Base-by-base conservation (phyloP, 2,329 filamentous ascomycete species). In the Coniochaeta sp. region DNA sequence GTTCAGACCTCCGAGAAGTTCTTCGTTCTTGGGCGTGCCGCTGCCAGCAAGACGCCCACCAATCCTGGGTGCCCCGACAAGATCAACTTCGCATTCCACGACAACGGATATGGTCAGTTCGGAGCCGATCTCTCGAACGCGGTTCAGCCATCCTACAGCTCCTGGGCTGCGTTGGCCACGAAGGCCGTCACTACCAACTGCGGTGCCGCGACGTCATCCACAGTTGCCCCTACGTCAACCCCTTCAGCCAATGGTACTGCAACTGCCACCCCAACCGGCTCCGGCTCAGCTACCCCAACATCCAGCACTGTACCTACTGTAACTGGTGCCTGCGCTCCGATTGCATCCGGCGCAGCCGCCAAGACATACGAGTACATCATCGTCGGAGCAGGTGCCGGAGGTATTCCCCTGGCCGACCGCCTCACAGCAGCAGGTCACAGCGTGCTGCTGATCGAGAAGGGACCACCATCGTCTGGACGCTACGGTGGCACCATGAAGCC, bases 401-500 rank as follows among this genome's bases (percentile, higher is more conserved):
- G 83, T 50, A 76, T 85, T 32, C 68, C 71, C 48, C 75, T 85
- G 35, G 81, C 82, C 1, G 80, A 83, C 65, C 77, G 78, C 60
- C 76, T 87, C 26, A 82, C 81, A 28, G 80, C 85, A 63, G 73
- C 79, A 49, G 83, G 83, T 53, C 78, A 85, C 56, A 83, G 74
- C 24, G 84, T 87, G 4, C 69, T 88, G 9, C 73, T 88, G 14
- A 74, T 83, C 32, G 80, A 83, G 63, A 78, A 80, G 61, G 79
- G 79, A 0, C 78, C 79, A 10, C 71, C 77, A 48, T 86, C 82
- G 9, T 81, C 85, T 3, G 82, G 77, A n/a, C 73, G 80, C 55
- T 87, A 83, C 71, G 78, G 81, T 27, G 83, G 84, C 8, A 78
- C 69, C 30, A 73, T 84, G 68, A 77, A 75, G 52, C 79, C 83